Percentiles rank a stretch among this genome's conserved stretches.
Conservation (phyloP, 345 rosid genomes). For the Moringa oleifera region DNA sequence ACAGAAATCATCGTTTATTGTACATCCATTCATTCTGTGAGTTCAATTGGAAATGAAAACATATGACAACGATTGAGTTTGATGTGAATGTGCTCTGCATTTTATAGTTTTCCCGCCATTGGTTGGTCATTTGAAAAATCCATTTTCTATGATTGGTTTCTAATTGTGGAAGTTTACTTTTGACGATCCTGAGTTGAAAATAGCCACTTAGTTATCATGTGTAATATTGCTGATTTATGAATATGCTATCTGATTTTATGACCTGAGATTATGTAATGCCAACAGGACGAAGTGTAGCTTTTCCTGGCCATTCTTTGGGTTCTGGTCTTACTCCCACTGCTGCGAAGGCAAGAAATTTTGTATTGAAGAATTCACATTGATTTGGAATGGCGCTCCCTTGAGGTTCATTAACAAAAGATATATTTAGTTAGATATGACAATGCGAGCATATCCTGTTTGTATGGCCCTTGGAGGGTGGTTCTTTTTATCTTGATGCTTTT, state of each 20-base stretch:
- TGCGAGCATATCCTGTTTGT: conserved; percentile 14
- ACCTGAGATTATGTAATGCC: conserved; percentile 7
- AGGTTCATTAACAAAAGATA: conserved; percentile 29
- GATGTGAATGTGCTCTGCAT: background rate
- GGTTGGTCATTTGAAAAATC: background rate
- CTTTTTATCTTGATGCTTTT: conserved; percentile 6
- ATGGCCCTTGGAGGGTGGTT: conserved; percentile 22
- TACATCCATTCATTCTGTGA: background rate
- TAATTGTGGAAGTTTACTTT: background rate
- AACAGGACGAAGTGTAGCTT: conserved; percentile 94
- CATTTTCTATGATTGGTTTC: background rate
- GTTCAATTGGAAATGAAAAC: background rate
- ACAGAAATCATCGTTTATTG: no score
- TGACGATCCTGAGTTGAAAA: conserved; percentile 8
- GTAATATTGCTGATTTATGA: background rate
- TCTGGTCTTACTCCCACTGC: conserved; percentile 83
- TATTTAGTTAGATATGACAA: conserved; percentile 25
- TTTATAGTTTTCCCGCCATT: background rate
- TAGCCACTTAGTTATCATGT: background rate
- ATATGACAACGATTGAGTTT: background rate
- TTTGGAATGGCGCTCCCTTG: conserved; percentile 37
- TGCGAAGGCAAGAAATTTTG: conserved; percentile 79
- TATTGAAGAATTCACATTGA: conserved; percentile 36
- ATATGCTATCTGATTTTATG: background rate
- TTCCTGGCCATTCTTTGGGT: conserved; percentile 95